Percentiles rank a stretch among this genome's conserved stretches.
These are phyloP conservation scores for Chalciporus sphaerocephalus DNA, from an alignment of 768 basidiomycete genomes.

Conservation along the genomic window DNA sequence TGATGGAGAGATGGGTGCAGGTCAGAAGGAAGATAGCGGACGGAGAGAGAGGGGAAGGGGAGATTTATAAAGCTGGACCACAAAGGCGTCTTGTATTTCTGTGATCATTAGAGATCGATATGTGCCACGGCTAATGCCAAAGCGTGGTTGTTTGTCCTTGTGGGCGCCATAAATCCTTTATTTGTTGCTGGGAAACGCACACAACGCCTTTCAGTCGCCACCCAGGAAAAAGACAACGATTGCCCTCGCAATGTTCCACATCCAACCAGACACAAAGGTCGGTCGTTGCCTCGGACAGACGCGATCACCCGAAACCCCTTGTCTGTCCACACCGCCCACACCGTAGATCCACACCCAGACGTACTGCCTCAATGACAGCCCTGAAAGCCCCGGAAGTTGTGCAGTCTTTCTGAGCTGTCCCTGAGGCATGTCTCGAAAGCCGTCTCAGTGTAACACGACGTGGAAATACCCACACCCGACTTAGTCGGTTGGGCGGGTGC, in stretches of 20 bases:
- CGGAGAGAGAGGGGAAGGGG: background rate
- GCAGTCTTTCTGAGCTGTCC: no score
- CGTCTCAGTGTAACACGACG: background rate
- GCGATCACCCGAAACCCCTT: background rate
- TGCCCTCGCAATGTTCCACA: conserved; percentile 5
- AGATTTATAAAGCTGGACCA: conserved; percentile 27
- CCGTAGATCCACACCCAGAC: background rate
- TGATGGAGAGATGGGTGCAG: background rate
- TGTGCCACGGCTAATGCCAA: conserved; percentile 27
- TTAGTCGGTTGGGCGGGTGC: background rate
- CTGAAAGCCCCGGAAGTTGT: no score
- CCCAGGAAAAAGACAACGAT: background rate
- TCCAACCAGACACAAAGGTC: conserved; percentile 7
- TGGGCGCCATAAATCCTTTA: conserved; percentile 35
- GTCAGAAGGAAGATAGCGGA: conserved; percentile 2
- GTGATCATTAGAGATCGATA: conserved; percentile 32
- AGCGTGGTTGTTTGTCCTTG: conserved; percentile 45
- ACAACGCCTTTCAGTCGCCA: conserved; percentile 4
- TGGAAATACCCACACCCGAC: background rate
- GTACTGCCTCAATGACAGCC: background rate
- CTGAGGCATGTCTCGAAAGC: background rate
- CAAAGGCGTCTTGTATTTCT: conserved; percentile 25
- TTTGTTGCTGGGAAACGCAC: conserved; percentile 29
- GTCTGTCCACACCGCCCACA: background rate
- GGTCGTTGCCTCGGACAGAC: background rate